Conservation (phyloP, 2,329 filamentous ascomycete species). For the Botrytis byssoidea region DNA sequence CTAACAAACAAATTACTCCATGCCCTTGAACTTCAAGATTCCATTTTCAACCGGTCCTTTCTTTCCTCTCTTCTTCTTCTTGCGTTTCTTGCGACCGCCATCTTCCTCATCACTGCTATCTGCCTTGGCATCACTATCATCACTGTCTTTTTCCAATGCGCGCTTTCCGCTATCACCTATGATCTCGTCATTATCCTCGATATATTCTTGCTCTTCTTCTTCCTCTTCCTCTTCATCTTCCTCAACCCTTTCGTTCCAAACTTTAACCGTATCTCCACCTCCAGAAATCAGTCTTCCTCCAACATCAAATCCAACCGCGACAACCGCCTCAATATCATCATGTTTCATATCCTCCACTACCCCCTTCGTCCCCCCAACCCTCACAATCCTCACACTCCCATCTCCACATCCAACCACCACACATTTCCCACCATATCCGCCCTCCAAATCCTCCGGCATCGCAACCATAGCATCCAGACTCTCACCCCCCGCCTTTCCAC, state of each 20-base stretch:
- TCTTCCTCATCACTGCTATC: constrained; percentile 44
- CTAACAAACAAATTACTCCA: constrained; percentile 29
- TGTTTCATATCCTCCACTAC: constrained; percentile 65
- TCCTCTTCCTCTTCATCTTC: constrained; percentile 48
- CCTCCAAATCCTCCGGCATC: constrained; percentile 64
- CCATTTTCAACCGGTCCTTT: constrained; percentile 38
- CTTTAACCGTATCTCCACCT: constrained; percentile 80
- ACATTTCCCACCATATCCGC: constrained; percentile 62
- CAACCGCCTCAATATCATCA: constrained; percentile 83
- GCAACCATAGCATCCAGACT: constrained; percentile 76
- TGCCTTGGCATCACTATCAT: constrained; percentile 42
- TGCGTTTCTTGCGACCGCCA: constrained; percentile 33
- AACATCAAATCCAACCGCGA: constrained; percentile 79
- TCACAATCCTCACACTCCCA: constrained; percentile 74
- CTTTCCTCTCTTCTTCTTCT: constrained; percentile 38
- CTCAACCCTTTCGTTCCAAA: constrained; percentile 76
- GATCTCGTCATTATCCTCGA: constrained; percentile 43
- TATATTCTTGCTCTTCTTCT: constrained; percentile 47
- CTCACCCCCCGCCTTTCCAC: constrained; percentile 63
- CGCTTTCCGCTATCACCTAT: constrained; percentile 38
- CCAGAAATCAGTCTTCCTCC: constrained; percentile 85
- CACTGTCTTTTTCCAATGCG: constrained; percentile 28
- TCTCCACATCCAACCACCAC: constrained; percentile 80
- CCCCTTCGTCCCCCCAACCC: constrained; percentile 69
- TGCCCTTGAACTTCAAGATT: constrained; percentile 37